Percentiles rank a stretch among this genome's conserved stretches.
phyloP scores from a whole-genome alignment of 2,329 filamentous ascomycete species.

The Cytospora piceae region DNA sequence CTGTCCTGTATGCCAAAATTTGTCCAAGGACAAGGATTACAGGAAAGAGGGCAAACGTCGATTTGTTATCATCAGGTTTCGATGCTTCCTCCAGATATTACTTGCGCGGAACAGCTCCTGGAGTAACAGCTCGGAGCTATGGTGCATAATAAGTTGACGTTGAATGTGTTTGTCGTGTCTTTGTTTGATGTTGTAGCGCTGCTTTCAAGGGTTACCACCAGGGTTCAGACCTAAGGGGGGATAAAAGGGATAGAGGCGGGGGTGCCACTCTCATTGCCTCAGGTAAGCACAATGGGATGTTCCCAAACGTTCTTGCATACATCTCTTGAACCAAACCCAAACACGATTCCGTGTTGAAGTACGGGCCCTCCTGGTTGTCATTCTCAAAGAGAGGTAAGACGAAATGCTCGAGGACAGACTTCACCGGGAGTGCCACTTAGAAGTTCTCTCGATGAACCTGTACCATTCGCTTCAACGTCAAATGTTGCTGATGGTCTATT shows the following conservation, averaged over 20 bases:
- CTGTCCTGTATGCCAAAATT: background rate
- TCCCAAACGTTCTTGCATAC: no score
- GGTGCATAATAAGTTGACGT: background rate
- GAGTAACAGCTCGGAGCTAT: no score
- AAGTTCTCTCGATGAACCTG: background rate
- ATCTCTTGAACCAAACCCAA: no score
- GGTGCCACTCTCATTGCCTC: background rate
- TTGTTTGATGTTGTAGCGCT: background rate
- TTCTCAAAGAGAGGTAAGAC: no score
- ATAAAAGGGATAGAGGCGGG: no score
- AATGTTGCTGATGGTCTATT: no score
- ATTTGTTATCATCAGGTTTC: background rate
- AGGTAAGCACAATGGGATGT: no score
- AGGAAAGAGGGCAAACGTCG: background rate
- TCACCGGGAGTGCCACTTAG: background rate
- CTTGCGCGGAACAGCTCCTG: background rate
- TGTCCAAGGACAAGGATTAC: no score
- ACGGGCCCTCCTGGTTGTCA: no score
- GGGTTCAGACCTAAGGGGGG: background rate
- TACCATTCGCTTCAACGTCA: background rate
- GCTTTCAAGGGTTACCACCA: background rate
- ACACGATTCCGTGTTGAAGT: no score
- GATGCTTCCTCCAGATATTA: background rate
- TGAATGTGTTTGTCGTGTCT: background rate
- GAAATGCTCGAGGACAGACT: no score